phyloP scores from a whole-genome alignment of 2,329 filamentous ascomycete genomes.

The Colletotrichum sublineola region DNA sequence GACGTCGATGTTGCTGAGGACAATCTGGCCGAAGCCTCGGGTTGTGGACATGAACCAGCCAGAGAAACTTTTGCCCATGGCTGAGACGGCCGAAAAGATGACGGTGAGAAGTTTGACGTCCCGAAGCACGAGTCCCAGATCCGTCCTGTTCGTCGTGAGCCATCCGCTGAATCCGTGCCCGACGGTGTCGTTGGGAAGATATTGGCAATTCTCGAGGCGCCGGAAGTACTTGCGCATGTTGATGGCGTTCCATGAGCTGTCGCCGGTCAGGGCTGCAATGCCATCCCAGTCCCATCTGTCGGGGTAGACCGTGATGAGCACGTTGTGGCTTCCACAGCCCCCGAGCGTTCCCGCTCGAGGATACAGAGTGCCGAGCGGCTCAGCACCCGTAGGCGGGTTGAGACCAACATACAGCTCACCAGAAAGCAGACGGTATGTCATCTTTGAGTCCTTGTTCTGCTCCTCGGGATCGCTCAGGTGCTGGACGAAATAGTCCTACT shows the following conservation, averaged over 20 bases:
- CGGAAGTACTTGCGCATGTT: slow-evolving; percentile 73
- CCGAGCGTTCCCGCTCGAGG: slow-evolving; percentile 62
- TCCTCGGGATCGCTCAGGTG: slow-evolving; percentile 41
- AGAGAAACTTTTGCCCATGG: slow-evolving; percentile 48
- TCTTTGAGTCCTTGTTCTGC: slow-evolving; percentile 63
- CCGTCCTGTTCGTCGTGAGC: slow-evolving; percentile 52
- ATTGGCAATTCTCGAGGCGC: slow-evolving; percentile 68
- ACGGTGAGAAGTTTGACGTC: slow-evolving; percentile 49
- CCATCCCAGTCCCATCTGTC: slow-evolving; percentile 71
- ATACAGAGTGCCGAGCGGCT: slow-evolving; percentile 60
- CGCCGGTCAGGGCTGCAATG: slow-evolving; percentile 70
- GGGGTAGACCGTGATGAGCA: slow-evolving; percentile 70
- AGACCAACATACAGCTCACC: slow-evolving; percentile 55
- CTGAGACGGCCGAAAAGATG: slow-evolving; percentile 49
- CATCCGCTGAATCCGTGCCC: slow-evolving; percentile 70
- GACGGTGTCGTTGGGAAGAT: slow-evolving; percentile 58
- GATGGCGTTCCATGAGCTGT: slow-evolving; percentile 66
- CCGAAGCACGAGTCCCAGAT: slow-evolving; percentile 46
- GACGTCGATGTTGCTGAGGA: slow-evolving; percentile 49
- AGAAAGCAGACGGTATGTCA: slow-evolving; percentile 60
- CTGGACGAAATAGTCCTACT: slow-evolving; percentile 44
- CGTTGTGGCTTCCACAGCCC: slow-evolving; percentile 71
- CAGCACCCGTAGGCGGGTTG: slow-evolving; percentile 55
- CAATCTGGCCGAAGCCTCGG: slow-evolving; percentile 46
- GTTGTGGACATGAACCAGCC: slow-evolving; percentile 45